Conservation (phyloP, 306 rosid genomes). For the Malus asiatica region DNA sequence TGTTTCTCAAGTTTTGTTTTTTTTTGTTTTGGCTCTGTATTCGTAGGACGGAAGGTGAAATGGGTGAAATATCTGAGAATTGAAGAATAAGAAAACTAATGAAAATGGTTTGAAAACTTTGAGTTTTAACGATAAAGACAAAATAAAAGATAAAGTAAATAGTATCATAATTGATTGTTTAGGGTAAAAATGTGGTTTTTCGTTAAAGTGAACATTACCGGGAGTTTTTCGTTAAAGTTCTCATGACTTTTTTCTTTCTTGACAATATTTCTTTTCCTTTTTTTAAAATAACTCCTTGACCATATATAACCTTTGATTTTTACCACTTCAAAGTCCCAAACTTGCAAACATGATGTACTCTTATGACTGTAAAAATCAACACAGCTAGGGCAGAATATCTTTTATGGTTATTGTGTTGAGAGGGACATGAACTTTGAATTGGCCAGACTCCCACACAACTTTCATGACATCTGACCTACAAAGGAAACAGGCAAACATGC, state of each 20-base stretch:
- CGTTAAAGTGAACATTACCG: too few relatives aligned
- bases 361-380: not conserved
- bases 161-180: too few relatives aligned
- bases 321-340: not conserved
- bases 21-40: not conserved
- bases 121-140: too few relatives aligned
- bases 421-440: slow-evolving; percentile 41
- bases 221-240: too few relatives aligned
- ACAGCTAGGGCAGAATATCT: slow-evolving; percentile 15
- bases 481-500: slow-evolving; percentile 27
- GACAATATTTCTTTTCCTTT: not conserved
- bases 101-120: too few relatives aligned
- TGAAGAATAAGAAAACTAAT: too few relatives aligned
- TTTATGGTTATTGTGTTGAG: slow-evolving; percentile 33
- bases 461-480: slow-evolving; percentile 39
- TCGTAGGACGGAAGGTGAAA: not conserved
- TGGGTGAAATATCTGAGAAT: not conserved
- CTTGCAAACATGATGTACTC: not conserved
- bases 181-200: too few relatives aligned
- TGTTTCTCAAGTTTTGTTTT: not conserved
- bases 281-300: not conserved
- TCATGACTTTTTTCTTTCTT: not conserved
- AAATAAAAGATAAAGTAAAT: too few relatives aligned
- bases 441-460: slow-evolving; percentile 43
- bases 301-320: not conserved